Conservation (phyloP, 768 basidiomycete genomes). For the Pholiota microspora region DNA sequence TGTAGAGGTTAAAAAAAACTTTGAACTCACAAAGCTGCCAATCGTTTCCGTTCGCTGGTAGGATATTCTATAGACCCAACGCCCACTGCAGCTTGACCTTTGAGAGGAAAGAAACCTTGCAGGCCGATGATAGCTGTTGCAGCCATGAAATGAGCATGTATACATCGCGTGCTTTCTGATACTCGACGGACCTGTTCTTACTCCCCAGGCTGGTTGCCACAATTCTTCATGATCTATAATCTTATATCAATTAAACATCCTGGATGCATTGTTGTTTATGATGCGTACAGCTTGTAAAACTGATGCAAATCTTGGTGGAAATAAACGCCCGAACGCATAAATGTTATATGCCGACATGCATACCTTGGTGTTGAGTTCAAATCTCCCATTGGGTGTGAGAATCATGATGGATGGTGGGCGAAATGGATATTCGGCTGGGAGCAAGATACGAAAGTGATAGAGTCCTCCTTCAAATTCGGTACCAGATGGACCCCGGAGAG, state of each 20-base stretch:
- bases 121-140: constrained; percentile 76
- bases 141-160: too few relatives aligned
- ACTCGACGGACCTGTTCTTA: constrained; percentile 77
- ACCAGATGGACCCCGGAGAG: constrained; percentile 82
- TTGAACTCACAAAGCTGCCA: constrained; percentile 66
- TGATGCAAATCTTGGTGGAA: constrained; percentile 76
- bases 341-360: constrained; percentile 16
- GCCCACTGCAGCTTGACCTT: constrained; percentile 83
- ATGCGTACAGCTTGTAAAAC: constrained; percentile 81
- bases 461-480: constrained; percentile 94
- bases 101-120: constrained; percentile 87
- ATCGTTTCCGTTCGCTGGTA: constrained; percentile 67
- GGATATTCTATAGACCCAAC: constrained; percentile 88
- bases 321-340: neutral
- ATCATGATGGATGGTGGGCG: constrained; percentile 94
- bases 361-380: constrained; percentile 95
- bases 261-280: neutral
- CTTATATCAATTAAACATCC: constrained; percentile 12
- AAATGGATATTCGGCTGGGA: constrained; percentile 96
- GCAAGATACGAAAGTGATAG: constrained; percentile 91
- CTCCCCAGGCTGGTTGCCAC: constrained; percentile 99
- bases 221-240: constrained; percentile 85
- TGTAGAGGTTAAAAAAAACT: neutral
- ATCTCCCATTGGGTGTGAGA: constrained; percentile 95
- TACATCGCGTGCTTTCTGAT: too few relatives aligned